Evolutionary conservation across 208 protist species (phyloP).

Genomic region (Leishmania guyanensis): DNA sequence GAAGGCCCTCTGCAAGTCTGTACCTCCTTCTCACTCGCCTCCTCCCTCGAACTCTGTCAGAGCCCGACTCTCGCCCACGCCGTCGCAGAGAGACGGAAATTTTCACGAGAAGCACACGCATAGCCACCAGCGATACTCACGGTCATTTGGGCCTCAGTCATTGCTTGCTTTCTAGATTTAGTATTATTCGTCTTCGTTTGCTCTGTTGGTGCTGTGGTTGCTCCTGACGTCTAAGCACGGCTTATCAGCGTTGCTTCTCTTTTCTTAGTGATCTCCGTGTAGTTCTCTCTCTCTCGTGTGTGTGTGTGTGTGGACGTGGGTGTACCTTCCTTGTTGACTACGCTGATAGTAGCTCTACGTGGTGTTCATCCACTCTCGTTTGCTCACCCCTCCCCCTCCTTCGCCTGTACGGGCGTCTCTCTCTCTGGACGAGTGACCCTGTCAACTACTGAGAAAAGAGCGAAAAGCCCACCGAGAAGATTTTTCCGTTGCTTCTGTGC

Average conservation of each 20-base stretch:
- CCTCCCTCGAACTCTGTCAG: too few species aligned
- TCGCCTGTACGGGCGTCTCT: not conserved
- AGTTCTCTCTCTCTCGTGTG: not conserved
- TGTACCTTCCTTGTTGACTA: not conserved
- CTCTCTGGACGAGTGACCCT: not conserved
- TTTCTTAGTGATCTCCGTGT: not conserved
- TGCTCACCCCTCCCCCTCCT: not conserved
- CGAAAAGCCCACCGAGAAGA: not conserved
- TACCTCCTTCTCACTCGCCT: not conserved
- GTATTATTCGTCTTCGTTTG: not conserved
- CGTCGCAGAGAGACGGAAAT: not conserved
- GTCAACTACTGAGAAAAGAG: not conserved
- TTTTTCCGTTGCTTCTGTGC: not conserved
- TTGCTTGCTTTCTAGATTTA: not conserved
- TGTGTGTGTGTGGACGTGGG: not conserved
- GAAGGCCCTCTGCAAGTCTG: too few species aligned
- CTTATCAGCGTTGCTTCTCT: too few species aligned
- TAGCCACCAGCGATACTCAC: not conserved
- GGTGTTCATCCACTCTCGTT: too few species aligned
- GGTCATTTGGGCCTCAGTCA: not conserved
- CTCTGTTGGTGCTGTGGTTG: not conserved
- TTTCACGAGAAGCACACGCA: not conserved
- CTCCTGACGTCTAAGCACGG: not conserved
- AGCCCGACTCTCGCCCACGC: not conserved
- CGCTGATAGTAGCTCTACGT: too few species aligned